Conservation (phyloP, 345 rosid genomes). For the Hirschfeldia incana region DNA sequence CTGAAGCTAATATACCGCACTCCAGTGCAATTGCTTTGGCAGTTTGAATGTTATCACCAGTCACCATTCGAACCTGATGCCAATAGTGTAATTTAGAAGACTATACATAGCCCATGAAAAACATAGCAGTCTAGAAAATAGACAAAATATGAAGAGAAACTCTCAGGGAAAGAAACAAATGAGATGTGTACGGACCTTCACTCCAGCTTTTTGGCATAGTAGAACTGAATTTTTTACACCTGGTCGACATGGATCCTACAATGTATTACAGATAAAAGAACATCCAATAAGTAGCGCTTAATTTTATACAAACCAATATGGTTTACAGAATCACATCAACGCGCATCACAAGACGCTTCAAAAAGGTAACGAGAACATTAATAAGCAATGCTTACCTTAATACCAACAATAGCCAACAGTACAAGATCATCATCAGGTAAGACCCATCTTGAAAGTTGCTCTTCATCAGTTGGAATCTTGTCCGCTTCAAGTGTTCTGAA, state of each 20-base stretch:
- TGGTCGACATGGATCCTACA: conserved; percentile 95
- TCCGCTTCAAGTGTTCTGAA: conserved; percentile 61
- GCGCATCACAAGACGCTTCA: too few relatives aligned
- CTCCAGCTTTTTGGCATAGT: conserved; percentile 84
- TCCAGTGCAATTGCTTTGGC: conserved; percentile 96
- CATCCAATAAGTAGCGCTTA: neutral
- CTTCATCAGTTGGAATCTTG: conserved; percentile 71
- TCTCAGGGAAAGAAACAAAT: conserved; percentile 5
- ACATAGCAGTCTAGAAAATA: conserved; percentile 6
- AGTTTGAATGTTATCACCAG: conserved; percentile 95
- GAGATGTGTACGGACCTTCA: conserved; percentile 61
- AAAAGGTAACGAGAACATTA: too few relatives aligned
- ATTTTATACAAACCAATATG: neutral
- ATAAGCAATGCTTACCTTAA: conserved; percentile 56
- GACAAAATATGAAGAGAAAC: neutral
- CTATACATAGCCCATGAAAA: neutral
- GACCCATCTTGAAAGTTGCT: conserved; percentile 62
- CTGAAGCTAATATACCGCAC: conserved; percentile 77
- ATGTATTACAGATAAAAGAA: conserved; percentile 8
- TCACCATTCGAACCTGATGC: conserved; percentile 90
- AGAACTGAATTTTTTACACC: conserved; percentile 75
- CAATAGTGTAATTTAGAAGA: conserved; percentile 1
- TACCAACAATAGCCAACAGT: conserved; percentile 84
- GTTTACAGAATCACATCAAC: neutral
- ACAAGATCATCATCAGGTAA: conserved; percentile 90